A percentile compares a stretch with the other conserved stretches of the same genome.
Evolutionary conservation across 768 basidiomycete genomes (phyloP).

Genomic region (Lenzites betulinus): DNA sequence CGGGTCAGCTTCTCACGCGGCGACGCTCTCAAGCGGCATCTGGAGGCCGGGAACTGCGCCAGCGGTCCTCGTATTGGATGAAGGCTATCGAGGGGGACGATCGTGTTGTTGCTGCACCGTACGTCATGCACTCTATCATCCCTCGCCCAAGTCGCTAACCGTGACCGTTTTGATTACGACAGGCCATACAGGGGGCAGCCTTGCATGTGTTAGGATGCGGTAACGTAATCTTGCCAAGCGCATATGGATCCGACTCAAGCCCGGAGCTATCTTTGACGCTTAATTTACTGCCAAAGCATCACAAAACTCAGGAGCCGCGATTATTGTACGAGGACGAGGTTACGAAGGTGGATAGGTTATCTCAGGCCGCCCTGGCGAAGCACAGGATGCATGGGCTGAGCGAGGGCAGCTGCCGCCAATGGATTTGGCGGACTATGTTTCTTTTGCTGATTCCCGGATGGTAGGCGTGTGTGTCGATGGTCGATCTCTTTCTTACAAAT

Average conservation of each 20-base stretch:
- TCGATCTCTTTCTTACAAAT: background rate
- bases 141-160: no score
- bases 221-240: no score
- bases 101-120: background rate
- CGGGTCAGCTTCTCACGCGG: slow-evolving; percentile 15
- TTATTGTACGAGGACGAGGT: no score
- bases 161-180: no score
- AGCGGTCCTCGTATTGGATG: background rate
- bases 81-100: background rate
- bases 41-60: background rate
- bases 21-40: slow-evolving; percentile 22
- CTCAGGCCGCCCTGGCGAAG: no score
- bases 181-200: no score
- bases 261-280: no score
- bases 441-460: background rate
- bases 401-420: background rate
- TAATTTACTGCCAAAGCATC: no score
- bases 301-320: no score
- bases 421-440: background rate
- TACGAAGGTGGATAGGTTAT: no score
- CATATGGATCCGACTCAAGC: no score
- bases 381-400: background rate
- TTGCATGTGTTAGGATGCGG: no score
- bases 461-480: background rate
- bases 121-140: background rate